Evolutionary conservation across 495 filamentous ascomycete genomes (phyloP), one percentile per base, ranked within the genome.

Genomic region (Hypoxylon perforatum): DNA sequence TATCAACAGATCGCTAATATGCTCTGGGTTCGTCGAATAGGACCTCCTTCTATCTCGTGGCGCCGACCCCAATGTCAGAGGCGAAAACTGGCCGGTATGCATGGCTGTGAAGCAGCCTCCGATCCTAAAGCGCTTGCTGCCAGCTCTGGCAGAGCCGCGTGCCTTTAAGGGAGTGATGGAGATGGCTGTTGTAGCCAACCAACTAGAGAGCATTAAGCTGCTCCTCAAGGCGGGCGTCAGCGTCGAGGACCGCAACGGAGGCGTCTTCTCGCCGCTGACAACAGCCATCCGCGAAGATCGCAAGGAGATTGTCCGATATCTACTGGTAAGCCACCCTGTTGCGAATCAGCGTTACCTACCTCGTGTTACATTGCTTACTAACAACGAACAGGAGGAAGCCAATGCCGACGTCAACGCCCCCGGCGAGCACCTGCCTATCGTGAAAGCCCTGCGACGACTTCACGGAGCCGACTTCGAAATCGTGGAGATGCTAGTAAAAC

Each of bases 181-280:
- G 60, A 80, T 82, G 76, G 83, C 84, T 18, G 84, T 86, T 8
- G 76, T 75, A 1, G 81, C 82, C 8, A 80, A 84, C 71, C 73
- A 78, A 50, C 57, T 79, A 7, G 78, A 80, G 22, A 75, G 73
- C 55, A 73, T 84, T 44, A 80, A 79, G 63, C 47, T 82, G 30
- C 77, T 84, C 8, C 72, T 84, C n/a, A 73, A 71, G 18, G 81
- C 80, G 1, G 82, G 82, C 21, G 78, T 83, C 12, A 76, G 73
- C 35, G 81, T 85, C 23, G 84, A 86, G 61, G 84, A 84, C 70
- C 83, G 82, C 73, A 86, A 86, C 63, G 83, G 82, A 18, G 83
- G 84, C 14, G 82, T 85, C 22, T 86, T 85, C 73, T 83, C 81
- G 12, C 82, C 84, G 2, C 72, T 87, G 14, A 85, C 83, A 0